phyloP scores from a whole-genome alignment of 768 basidiomycete species.

The Macrocybe gigantea region DNA sequence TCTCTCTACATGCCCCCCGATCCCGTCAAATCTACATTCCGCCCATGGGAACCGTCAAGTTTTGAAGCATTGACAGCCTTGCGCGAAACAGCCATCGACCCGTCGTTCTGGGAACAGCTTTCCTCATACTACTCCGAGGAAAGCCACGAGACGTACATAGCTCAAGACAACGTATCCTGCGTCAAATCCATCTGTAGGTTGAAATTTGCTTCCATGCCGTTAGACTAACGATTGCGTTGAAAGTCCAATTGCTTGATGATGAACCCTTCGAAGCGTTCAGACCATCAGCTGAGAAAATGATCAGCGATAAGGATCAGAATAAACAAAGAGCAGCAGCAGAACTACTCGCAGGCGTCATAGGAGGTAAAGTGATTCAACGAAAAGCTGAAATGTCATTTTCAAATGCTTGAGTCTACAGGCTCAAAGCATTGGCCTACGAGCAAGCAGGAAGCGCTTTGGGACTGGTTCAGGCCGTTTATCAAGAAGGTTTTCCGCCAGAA shows the following conservation, averaged over 20 bases:
- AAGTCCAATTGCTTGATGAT: conserved; percentile 77
- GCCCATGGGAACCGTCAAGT: conserved; percentile 54
- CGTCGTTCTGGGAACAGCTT: conserved; percentile 64
- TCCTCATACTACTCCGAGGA: conserved; percentile 73
- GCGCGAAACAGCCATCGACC: conserved; percentile 36
- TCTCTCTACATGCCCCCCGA: conserved; percentile 44
- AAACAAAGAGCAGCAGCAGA: conserved; percentile 88
- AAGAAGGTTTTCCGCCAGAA: conserved; percentile 60
- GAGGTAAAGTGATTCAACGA: conserved; percentile 30
- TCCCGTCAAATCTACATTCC: conserved; percentile 41
- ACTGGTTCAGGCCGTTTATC: conserved; percentile 72
- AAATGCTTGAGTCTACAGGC: conserved; percentile 32
- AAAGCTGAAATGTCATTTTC: not conserved
- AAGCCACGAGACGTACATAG: conserved; percentile 58
- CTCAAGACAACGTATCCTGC: conserved; percentile 64
- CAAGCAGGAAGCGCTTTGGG: conserved; percentile 69
- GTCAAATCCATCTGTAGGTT: conserved; percentile 71
- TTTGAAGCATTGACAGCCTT: conserved; percentile 44
- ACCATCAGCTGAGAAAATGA: conserved; percentile 56
- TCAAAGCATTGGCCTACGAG: conserved; percentile 82
- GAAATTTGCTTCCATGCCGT: not conserved
- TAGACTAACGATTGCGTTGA: conserved; percentile 6
- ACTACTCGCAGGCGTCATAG: conserved; percentile 67
- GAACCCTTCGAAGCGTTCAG: conserved; percentile 58
- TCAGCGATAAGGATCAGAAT: conserved; percentile 71